A percentile compares a stretch with the other conserved stretches of the same genome.
Conservation (phyloP, 2,329 filamentous ascomycete genomes). For the Cercospora janseana region DNA sequence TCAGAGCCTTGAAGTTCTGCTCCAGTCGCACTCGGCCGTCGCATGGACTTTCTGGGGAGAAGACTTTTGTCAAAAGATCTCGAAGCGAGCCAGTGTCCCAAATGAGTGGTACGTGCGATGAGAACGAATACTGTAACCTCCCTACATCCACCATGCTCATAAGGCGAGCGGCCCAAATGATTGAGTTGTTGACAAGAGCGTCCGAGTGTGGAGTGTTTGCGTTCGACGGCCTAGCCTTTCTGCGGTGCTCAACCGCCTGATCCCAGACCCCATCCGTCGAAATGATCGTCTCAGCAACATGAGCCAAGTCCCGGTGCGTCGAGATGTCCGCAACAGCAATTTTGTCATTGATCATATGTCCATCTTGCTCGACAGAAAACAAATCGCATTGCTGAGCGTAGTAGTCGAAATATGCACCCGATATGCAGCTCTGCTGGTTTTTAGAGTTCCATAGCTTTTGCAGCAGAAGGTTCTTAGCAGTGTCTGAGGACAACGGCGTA, state of each 20-base stretch:
- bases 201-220: not conserved
- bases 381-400: slow-evolving; percentile 14
- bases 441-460: slow-evolving; percentile 1
- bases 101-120: slow-evolving; percentile 11
- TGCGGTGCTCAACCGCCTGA: not conserved
- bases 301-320: slow-evolving; percentile 10
- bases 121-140: slow-evolving; percentile 4
- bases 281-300: slow-evolving; percentile 4
- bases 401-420: slow-evolving; percentile 12
- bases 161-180: slow-evolving; percentile 9
- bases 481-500: too few relatives aligned
- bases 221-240: not conserved
- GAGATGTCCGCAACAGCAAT: not conserved
- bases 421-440: not conserved
- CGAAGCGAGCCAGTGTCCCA: slow-evolving; percentile 12
- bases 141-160: slow-evolving; percentile 12
- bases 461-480: not conserved
- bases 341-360: not conserved
- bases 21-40: slow-evolving; percentile 8
- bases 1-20: slow-evolving; percentile 14
- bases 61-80: slow-evolving; percentile 4
- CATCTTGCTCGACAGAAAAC: slow-evolving; percentile 12
- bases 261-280: not conserved
- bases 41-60: not conserved
- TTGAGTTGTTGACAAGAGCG: not conserved